Evolutionary conservation across 345 rosid genomes (phyloP).

Genomic region (Moricandia moricandioides): DNA sequence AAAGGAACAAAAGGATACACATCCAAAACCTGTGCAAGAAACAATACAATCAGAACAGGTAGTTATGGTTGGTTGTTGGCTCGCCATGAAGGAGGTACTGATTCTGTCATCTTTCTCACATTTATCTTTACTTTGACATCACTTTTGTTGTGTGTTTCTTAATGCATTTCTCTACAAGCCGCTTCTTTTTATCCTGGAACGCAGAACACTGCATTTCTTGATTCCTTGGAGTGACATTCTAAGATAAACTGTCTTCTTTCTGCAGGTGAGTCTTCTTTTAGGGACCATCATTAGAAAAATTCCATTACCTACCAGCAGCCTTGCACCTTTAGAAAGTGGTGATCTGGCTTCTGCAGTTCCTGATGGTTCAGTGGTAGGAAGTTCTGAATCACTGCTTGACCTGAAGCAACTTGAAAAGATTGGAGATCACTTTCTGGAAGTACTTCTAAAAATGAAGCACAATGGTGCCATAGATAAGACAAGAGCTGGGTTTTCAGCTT

Average conservation of each 20-base stretch:
- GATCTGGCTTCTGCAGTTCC: slow-evolving; percentile 33
- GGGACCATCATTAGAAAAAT: slow-evolving; percentile 88
- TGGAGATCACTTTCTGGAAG: slow-evolving; percentile 94
- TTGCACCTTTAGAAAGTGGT: slow-evolving; percentile 41
- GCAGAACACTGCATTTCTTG: not conserved
- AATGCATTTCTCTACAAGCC: not conserved
- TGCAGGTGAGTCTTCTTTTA: slow-evolving; percentile 91
- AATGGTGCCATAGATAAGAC: slow-evolving; percentile 98
- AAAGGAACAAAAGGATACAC: slow-evolving; percentile 43
- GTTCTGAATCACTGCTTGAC: slow-evolving; percentile 57
- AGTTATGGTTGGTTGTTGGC: slow-evolving; percentile 98
- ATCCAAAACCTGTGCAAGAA: slow-evolving; percentile 43
- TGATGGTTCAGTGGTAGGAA: slow-evolving; percentile 30
- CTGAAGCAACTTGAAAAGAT: slow-evolving; percentile 78
- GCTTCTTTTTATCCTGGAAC: slow-evolving; percentile 3
- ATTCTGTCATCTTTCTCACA: slow-evolving; percentile 13
- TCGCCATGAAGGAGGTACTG: slow-evolving; percentile 96
- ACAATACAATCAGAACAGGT: slow-evolving; percentile 61
- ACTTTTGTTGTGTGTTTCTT: slow-evolving; percentile 13
- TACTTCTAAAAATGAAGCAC: slow-evolving; percentile 94
- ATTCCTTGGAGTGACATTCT: slow-evolving; percentile 4
- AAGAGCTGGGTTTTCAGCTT: slow-evolving; percentile 94
- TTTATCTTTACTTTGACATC: slow-evolving; percentile 8
- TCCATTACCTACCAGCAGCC: slow-evolving; percentile 64
- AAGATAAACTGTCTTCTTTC: slow-evolving; percentile 35